Percentiles rank a stretch among this genome's conserved stretches.
phyloP scores from a whole-genome alignment of 2,329 filamentous ascomycete species.

The Aspergillus calidoustus region DNA sequence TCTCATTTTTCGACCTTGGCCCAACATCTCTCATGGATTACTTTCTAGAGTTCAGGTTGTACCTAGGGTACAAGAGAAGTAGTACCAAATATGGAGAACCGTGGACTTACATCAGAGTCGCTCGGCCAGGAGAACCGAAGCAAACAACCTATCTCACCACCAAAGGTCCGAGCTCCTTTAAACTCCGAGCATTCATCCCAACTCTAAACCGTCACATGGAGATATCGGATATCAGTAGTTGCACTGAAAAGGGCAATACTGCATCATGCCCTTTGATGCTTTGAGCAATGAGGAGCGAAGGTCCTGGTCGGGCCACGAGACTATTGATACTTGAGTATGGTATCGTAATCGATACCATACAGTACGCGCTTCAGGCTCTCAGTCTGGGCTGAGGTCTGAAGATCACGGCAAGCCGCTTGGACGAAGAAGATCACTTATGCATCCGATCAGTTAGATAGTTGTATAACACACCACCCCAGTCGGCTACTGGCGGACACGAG shows the following conservation, averaged over 20 bases:
- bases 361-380: constrained; percentile 5
- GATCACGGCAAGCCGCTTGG: constrained; percentile 27
- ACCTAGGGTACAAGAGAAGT: background rate
- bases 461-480: background rate
- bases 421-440: constrained; percentile 23
- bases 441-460: constrained; percentile 21
- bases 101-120: background rate
- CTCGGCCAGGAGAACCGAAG: background rate
- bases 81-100: background rate
- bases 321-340: background rate
- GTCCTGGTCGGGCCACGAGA: constrained; percentile 20
- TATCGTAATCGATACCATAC: constrained; percentile 9
- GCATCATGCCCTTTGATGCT: background rate
- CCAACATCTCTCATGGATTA: background rate
- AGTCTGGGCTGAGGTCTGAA: background rate
- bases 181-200: background rate
- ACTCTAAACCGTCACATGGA: background rate
- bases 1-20: background rate
- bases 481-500: background rate
- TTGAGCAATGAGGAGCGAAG: constrained; percentile 3
- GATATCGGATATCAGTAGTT: background rate
- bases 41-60: background rate
- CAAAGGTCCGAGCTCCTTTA: background rate
- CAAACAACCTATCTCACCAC: background rate
- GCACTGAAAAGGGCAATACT: background rate